These are phyloP conservation scores for Rhododendron molle DNA, from an alignment of 148 eudicot species.

Conservation along the genomic window DNA sequence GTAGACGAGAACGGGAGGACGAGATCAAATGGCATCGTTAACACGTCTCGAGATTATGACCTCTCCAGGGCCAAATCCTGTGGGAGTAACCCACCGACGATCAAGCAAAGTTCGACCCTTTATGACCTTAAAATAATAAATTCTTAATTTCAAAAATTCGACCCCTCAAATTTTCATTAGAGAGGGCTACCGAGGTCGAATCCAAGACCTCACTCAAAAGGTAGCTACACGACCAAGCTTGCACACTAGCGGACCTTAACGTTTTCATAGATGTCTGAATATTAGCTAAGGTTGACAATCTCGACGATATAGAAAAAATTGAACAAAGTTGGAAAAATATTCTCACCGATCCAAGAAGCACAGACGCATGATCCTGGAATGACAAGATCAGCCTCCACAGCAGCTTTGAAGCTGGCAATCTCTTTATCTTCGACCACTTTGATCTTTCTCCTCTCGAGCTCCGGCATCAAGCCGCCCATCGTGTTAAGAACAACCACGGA, in stretches of 20 bases:
- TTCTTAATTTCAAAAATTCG: no score
- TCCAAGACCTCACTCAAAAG: not conserved
- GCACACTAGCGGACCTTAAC: not conserved
- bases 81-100: no score
- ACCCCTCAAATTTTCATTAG: no score
- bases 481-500: constrained; percentile 75
- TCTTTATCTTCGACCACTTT: constrained; percentile 73
- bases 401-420: constrained; percentile 78
- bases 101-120: no score
- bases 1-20: no score
- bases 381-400: constrained; percentile 89
- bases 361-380: constrained; percentile 97
- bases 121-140: no score
- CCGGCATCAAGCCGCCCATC: constrained; percentile 83
- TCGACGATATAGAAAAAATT: not conserved
- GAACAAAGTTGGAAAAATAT: not conserved
- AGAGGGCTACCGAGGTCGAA: not conserved
- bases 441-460: constrained; percentile 80
- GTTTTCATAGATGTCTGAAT: not conserved
- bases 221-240: no score
- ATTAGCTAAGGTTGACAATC: not conserved
- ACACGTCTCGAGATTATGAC: no score
- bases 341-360: constrained; percentile 90
- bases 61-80: no score
- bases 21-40: no score